Evolutionary conservation across 768 basidiomycete species (phyloP).

Genomic region (Leccinum pellstonianum): DNA sequence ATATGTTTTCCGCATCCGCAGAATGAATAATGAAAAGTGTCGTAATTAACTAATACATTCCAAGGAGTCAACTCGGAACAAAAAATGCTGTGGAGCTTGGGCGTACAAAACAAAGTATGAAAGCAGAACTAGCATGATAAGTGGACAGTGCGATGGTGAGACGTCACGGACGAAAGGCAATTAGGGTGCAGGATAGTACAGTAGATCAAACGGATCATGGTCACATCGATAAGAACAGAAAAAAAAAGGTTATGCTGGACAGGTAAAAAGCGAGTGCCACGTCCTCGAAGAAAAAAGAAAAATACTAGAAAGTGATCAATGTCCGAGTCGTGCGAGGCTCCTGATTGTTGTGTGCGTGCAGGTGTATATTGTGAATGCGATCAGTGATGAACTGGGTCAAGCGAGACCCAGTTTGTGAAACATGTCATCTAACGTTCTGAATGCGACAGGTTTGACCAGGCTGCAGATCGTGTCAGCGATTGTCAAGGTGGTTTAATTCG

Average conservation of each 20-base stretch:
- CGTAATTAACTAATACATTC: constrained; percentile 12
- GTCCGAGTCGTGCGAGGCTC: constrained; percentile 11
- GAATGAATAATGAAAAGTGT: too few relatives aligned
- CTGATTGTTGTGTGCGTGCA: background rate
- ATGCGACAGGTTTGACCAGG: constrained; percentile 93
- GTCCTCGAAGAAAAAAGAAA: background rate
- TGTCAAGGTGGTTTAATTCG: background rate
- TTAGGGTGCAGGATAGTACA: constrained; percentile 9
- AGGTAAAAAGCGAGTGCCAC: constrained; percentile 1
- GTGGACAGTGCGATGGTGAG: constrained; percentile 1
- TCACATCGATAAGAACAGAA: background rate
- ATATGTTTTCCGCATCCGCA: too few relatives aligned
- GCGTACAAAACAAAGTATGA: background rate
- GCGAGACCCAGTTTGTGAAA: constrained; percentile 66
- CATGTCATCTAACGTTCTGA: constrained; percentile 85
- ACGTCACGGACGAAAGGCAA: background rate
- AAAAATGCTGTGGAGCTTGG: background rate
- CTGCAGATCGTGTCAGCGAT: constrained; percentile 37
- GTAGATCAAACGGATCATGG: constrained; percentile 6
- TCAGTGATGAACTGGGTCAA: constrained; percentile 24
- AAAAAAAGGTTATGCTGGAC: constrained; percentile 3
- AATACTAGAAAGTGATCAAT: constrained; percentile 10
- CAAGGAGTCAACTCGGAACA: constrained; percentile 1
- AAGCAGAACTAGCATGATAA: constrained; percentile 8
- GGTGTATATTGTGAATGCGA: constrained; percentile 15